Evolutionary conservation across 2,329 filamentous ascomycete genomes (phyloP), one percentile per base, ranked within the genome.

Genomic region (Lachnellula suecica): DNA sequence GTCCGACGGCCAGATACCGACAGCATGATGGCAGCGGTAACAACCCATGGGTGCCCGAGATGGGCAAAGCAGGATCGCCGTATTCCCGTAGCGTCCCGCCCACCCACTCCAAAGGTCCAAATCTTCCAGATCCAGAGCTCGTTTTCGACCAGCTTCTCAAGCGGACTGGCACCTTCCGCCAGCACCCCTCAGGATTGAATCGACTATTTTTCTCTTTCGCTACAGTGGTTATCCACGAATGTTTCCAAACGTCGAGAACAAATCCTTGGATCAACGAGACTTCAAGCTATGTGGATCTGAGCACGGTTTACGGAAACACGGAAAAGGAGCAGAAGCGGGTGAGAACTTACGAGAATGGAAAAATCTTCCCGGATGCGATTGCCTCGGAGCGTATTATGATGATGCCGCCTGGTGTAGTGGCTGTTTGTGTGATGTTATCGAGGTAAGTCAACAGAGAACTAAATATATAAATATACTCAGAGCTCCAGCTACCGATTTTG

Each of bases 41-140:
- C 59, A 79, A 76, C 56, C 74, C 71, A 4, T 77, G 74, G 71
- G 59, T 68, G 37, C 76, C 77, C 1, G 74, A 79, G 47, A 75
- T 80, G 68, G 78, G 78, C 57, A 79, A 78, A 59, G 77, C 78
- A 13, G 76, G 77, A 5, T 70, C 72, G 2, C 72, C 74, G 2
- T 77, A 77, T 59, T 63, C 66, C 17, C 68, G 74, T 49, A 76
- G 65, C 46, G 74, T 77, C 9, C 73, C 74, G 17, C 73, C 74
- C 1, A 59, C 68, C 55, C 74, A 75, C 59, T 69, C 74, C 4
- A 78, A 79, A 62, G 76, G 76, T n/a, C 70, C 69, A n/a, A 74
- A 72, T 59, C 64, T 77, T 17, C 74, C 74, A 37, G 74, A 77
- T 55, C 69, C 71, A n/a, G 74, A 76, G 58, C 69, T 74, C 15